Evolutionary conservation across 2,329 filamentous ascomycete genomes (phyloP).

Genomic region (Paraphoma chrysanthemicola): DNA sequence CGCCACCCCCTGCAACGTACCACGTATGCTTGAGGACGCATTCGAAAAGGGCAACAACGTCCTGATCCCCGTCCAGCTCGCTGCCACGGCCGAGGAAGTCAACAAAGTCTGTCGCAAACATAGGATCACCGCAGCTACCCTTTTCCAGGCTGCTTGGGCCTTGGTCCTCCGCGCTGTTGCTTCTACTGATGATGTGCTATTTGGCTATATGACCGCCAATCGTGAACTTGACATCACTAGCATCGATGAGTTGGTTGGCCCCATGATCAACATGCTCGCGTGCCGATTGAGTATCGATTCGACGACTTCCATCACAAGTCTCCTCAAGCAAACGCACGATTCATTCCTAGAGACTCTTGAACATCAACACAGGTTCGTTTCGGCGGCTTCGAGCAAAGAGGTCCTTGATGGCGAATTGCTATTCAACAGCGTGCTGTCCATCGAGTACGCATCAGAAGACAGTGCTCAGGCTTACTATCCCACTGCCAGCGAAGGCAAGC

Average conservation of each 20-base stretch:
- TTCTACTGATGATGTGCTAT: slow-evolving; percentile 38
- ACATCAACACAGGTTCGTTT: slow-evolving; percentile 1
- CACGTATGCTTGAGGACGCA: slow-evolving; percentile 5
- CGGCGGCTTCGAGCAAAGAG: slow-evolving; percentile 2
- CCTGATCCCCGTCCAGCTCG: slow-evolving; percentile 3
- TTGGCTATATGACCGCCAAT: slow-evolving; percentile 48
- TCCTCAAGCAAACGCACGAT: slow-evolving; percentile 12
- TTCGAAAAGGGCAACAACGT: slow-evolving; percentile 6
- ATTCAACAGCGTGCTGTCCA: slow-evolving; percentile 8
- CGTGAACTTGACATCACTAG: slow-evolving; percentile 44
- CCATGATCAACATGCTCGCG: slow-evolving; percentile 50
- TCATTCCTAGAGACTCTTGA: slow-evolving; percentile 9
- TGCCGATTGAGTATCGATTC: slow-evolving; percentile 21
- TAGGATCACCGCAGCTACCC: slow-evolving; percentile 55
- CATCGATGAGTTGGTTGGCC: slow-evolving; percentile 46
- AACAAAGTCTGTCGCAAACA: slow-evolving; percentile 41
- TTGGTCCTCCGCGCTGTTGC: slow-evolving; percentile 36
- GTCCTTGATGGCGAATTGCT: slow-evolving; percentile 7
- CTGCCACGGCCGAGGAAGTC: slow-evolving; percentile 5
- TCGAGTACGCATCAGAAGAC: slow-evolving; percentile 11
- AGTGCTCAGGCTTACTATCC: not conserved
- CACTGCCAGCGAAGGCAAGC: not conserved
- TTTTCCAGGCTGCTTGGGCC: slow-evolving; percentile 43
- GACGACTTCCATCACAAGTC: not conserved
- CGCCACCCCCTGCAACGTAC: slow-evolving; percentile 16